Percentiles rank a stretch among this genome's conserved stretches.
Conservation (phyloP, 2,329 filamentous ascomycete genomes). For the Cladosporium velox region DNA sequence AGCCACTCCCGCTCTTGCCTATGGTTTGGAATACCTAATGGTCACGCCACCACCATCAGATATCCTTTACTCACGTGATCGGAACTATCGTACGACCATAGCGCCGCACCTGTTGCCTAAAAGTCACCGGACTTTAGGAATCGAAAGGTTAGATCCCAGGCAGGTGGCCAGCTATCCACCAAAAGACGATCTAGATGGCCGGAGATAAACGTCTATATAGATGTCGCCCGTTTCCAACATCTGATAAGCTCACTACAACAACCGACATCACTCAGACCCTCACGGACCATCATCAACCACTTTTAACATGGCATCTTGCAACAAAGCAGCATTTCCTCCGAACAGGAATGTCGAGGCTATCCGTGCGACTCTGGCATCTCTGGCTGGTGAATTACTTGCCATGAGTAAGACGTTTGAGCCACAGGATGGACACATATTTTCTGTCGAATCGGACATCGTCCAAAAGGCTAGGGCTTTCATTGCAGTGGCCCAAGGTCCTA, state of each 20-base stretch:
- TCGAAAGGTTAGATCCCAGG: not conserved
- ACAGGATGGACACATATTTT: not conserved
- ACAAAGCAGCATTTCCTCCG: not conserved
- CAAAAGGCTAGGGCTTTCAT: conserved; percentile 8
- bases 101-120: not conserved
- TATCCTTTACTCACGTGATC: not conserved
- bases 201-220: not conserved
- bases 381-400: not conserved
- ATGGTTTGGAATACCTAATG: not conserved
- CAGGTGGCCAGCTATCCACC: not conserved
- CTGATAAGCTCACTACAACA: not conserved
- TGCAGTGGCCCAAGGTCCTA: not conserved
- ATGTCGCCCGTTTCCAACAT: not conserved
- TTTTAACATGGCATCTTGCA: not conserved
- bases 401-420: conserved; percentile 11
- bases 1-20: not conserved
- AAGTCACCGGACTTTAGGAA: not conserved
- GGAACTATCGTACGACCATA: not conserved
- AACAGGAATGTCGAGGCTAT: not conserved
- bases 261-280: not conserved
- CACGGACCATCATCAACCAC: not conserved
- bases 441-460: not conserved
- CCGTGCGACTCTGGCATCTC: not conserved
- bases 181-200: not conserved
- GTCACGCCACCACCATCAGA: not conserved